Conservation (phyloP, 352 stramenopile species). For the Phytophthora pseudosyringae region DNA sequence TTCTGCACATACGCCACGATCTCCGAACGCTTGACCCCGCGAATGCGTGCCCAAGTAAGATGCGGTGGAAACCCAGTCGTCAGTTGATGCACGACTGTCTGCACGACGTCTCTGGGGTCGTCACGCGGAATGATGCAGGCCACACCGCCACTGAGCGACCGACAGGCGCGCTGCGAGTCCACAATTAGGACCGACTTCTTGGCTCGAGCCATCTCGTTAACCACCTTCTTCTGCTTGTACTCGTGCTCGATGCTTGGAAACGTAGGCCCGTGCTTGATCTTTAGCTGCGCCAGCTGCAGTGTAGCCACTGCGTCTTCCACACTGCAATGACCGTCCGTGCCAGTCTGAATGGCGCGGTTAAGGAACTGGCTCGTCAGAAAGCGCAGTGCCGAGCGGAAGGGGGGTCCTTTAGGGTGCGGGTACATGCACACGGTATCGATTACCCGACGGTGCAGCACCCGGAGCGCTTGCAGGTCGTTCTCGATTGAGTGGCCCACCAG, state of each 20-base stretch:
- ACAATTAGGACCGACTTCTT: constrained; percentile 87
- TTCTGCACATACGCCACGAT: constrained; percentile 40
- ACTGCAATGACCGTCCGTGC: constrained; percentile 78
- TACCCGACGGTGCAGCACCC: constrained; percentile 72
- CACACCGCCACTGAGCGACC: constrained; percentile 65
- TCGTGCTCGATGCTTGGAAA: constrained; percentile 78
- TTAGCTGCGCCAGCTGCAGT: constrained; percentile 77
- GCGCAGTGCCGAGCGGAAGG: constrained; percentile 78
- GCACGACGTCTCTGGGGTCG: constrained; percentile 49
- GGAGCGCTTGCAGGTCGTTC: constrained; percentile 80
- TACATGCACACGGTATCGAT: constrained; percentile 88
- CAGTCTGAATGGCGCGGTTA: constrained; percentile 75
- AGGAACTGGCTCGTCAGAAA: constrained; percentile 80
- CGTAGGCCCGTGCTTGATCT: constrained; percentile 75
- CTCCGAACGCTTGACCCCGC: constrained; percentile 50
- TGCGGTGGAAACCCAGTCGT: constrained; percentile 83
- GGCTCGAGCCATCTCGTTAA: constrained; percentile 66
- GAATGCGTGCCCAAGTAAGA: constrained; percentile 79
- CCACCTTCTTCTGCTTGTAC: constrained; percentile 81
- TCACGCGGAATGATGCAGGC: constrained; percentile 71
- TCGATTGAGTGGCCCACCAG: constrained; percentile 91
- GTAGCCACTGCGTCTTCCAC: constrained; percentile 82
- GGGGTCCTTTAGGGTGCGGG: constrained; percentile 77
- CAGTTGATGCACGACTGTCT: constrained; percentile 75
- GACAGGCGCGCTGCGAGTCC: constrained; percentile 66